These are phyloP conservation scores for Neopestalotiopsis sp. DNA, from an alignment of 2,329 filamentous ascomycete genomes.

Conservation along the genomic window DNA sequence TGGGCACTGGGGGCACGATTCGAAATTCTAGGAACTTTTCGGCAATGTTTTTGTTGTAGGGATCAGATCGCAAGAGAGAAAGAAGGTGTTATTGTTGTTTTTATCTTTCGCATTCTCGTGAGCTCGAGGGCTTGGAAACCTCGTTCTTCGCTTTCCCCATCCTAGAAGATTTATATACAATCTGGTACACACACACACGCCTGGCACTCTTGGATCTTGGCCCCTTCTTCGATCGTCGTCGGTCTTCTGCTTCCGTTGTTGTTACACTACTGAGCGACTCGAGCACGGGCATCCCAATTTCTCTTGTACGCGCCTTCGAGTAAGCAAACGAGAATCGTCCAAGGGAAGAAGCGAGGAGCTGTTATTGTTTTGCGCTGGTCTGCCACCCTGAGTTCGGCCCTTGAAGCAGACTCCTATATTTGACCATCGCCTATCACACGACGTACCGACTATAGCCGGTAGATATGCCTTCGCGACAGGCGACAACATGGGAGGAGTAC, in stretches of 20 bases:
- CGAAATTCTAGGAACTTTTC: not conserved
- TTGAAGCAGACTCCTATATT: not conserved
- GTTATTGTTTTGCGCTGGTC: not conserved
- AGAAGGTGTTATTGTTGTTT: not conserved
- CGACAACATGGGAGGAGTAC: constrained; percentile 52
- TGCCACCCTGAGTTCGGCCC: not conserved
- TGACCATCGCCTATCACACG: not conserved
- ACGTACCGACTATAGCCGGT: not conserved
- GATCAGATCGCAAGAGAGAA: not conserved
- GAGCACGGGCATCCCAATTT: not conserved
- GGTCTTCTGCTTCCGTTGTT: not conserved
- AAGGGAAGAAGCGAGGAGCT: not conserved
- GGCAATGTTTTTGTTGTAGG: not conserved
- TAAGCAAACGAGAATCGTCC: not conserved
- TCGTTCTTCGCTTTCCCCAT: not conserved
- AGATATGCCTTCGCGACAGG: constrained; percentile 27
- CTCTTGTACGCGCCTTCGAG: not conserved
- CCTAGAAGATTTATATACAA: not conserved
- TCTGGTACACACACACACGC: not conserved
- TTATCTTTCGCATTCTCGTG: not conserved
- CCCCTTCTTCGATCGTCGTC: not conserved
- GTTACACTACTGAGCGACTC: not conserved
- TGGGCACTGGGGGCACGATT: not conserved
- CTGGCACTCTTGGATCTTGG: not conserved
- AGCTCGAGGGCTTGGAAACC: not conserved